A percentile compares a stretch with the other conserved stretches of the same genome.
phyloP scores from a whole-genome alignment of 2,329 filamentous ascomycete genomes.

The Helminthosporium solani region DNA sequence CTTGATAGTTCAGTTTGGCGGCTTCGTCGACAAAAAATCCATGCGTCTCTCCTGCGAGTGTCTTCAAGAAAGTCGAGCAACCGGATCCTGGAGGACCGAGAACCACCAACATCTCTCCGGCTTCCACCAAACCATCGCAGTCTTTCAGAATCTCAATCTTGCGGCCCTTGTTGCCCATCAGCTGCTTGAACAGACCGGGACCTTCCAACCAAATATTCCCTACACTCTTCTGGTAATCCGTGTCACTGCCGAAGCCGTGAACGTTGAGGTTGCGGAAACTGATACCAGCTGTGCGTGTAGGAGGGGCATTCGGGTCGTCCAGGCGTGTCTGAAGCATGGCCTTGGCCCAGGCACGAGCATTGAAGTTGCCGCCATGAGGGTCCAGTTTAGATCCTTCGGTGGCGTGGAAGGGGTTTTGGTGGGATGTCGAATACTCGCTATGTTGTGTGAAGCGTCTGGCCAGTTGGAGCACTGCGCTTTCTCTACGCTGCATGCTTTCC shows the following conservation, averaged over 20 bases:
- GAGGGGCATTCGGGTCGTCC: conserved; percentile 44
- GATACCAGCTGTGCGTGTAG: conserved; percentile 49
- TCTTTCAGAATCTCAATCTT: conserved; percentile 65
- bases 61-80: conserved; percentile 83
- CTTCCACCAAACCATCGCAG: conserved; percentile 67
- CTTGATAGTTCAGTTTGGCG: conserved; percentile 81
- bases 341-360: conserved; percentile 51
- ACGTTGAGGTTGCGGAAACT: conserved; percentile 50
- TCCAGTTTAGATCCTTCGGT: conserved; percentile 48
- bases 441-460: conserved; percentile 46
- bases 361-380: conserved; percentile 50
- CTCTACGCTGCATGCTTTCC: conserved; percentile 27
- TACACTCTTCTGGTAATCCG: conserved; percentile 55
- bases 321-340: conserved; percentile 51
- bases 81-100: conserved; percentile 68
- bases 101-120: conserved; percentile 74
- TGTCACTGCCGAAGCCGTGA: conserved; percentile 51
- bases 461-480: conserved; percentile 43
- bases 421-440: conserved; percentile 42
- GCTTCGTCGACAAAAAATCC: conserved; percentile 71
- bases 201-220: conserved; percentile 49
- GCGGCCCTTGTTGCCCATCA: conserved; percentile 36
- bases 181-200: conserved; percentile 40
- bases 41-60: conserved; percentile 78
- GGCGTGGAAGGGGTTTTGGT: conserved; percentile 42